Evolutionary conservation across 78 protist species (phyloP).

Genomic region (Dictyostelium intermedium): DNA sequence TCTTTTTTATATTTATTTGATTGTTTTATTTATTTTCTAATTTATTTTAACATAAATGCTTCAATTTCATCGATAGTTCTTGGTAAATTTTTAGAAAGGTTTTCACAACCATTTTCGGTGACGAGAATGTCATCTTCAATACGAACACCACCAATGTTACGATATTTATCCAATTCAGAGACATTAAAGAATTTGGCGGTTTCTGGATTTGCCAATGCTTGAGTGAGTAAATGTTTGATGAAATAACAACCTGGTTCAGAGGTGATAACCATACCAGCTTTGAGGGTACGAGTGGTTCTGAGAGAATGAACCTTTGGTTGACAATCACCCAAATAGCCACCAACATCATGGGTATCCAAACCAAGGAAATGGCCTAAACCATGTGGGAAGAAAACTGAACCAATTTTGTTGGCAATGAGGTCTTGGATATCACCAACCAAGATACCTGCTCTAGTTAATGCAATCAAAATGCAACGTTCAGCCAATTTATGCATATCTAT

Average conservation of each 20-base stretch:
- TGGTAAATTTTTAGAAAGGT: slow-evolving; percentile 84
- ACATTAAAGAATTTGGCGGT: slow-evolving; percentile 59
- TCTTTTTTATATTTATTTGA: not conserved
- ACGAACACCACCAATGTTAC: slow-evolving; percentile 94
- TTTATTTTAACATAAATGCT: slow-evolving; percentile 60
- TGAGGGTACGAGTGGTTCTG: slow-evolving; percentile 83
- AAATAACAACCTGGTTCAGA: slow-evolving; percentile 98
- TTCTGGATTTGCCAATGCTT: slow-evolving; percentile 77
- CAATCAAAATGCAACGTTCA: slow-evolving; percentile 54
- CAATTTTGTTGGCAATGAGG: slow-evolving; percentile 70
- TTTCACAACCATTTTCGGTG: slow-evolving; percentile 87
- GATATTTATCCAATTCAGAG: slow-evolving; percentile 47
- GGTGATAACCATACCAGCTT: slow-evolving; percentile 90
- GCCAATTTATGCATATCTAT: slow-evolving; percentile 88
- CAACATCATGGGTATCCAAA: slow-evolving; percentile 96
- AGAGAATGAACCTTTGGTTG: slow-evolving; percentile 59
- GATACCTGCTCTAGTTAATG: slow-evolving; percentile 73
- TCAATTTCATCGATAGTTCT: slow-evolving; percentile 91
- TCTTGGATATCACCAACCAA: slow-evolving; percentile 78
- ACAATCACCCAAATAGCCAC: slow-evolving; percentile 87
- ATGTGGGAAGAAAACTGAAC: slow-evolving; percentile 92
- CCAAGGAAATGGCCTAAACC: slow-evolving; percentile 97
- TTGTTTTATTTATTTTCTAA: not conserved
- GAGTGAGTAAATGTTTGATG: slow-evolving; percentile 78
- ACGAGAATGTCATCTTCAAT: slow-evolving; percentile 95